Base-by-base conservation (phyloP, 129 eudicot genomes). In the Rutidosis leptorrhynchoides region DNA sequence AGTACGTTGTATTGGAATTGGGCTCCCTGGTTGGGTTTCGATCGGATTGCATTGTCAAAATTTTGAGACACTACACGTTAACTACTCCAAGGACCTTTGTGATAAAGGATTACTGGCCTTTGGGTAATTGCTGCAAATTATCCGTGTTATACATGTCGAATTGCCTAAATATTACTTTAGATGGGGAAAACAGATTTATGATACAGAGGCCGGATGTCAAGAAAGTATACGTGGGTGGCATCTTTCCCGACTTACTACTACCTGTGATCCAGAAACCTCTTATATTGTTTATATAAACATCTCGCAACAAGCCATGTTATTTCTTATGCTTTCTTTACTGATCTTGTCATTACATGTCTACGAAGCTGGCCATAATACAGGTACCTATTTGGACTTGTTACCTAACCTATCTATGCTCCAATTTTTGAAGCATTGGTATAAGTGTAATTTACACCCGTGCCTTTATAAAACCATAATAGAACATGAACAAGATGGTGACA, bases 61-160 rank as follows among this genome's bases (percentile, higher is more conserved):
- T 28, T 65, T 89, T 83, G 69, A 83, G 64, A 65, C 29, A 51
- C 85, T 89, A 40, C 94, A 85, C 46, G 90, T 85, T 35, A 83
- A 74, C 29, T 63, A 89, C 42, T 89, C 93, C 42, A 40, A 70
- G 37, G 71, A 82, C 20, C 68, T 89, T 0, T 76, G 81, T 54
- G 90, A 85, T 56, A 64, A 17, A 26, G 84, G 87, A 46, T 24
- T 85, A 33, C 71, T 61, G 42, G 89, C 87, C n/a, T 20, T n/a
- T 89, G 43, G 68, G 81, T 61, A 64, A 74, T 7, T 85, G 85
- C 22, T 89, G 96, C 73, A 58, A 21, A 65, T 87, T 85, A 16
- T 43, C 71, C 0, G 48, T 76, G n/a, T 54, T 89, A 55, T 79
- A 89, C 68, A 65, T 89, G 12, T 69, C 43, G n/a, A 40, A 78